phyloP scores from a whole-genome alignment of 768 basidiomycete genomes.

The Collybia mongolica region DNA sequence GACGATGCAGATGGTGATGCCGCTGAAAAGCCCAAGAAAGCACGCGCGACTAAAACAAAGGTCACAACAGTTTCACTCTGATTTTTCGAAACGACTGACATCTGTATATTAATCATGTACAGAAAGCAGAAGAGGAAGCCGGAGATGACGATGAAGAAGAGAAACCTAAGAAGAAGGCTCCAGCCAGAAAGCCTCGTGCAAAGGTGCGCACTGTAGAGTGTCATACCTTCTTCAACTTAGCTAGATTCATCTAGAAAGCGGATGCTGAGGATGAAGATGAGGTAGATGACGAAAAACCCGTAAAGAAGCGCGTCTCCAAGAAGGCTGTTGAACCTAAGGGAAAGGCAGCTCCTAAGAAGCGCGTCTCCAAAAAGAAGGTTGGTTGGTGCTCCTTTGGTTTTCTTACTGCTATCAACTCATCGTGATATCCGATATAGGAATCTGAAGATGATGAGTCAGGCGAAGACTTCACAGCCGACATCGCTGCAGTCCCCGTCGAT shows the following conservation, averaged over 20 bases:
- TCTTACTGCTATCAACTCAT: background rate
- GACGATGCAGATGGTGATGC: conserved; percentile 8
- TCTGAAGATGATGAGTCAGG: conserved; percentile 36
- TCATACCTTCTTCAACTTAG: background rate
- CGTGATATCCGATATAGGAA: conserved; percentile 12
- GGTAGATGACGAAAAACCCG: conserved; percentile 27
- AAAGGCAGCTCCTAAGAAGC: conserved; percentile 51
- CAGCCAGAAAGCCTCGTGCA: conserved; percentile 28
- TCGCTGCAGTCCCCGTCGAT: conserved; percentile 33
- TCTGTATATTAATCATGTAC: background rate
- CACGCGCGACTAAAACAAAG: conserved; percentile 13
- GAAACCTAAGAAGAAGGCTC: conserved; percentile 54
- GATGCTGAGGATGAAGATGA: conserved; percentile 30
- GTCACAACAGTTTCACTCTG: background rate
- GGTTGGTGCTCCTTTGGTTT: conserved; percentile 5
- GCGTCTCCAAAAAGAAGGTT: conserved; percentile 44
- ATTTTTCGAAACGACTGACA: background rate
- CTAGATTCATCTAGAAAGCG: conserved; percentile 15
- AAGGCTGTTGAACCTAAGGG: conserved; percentile 22
- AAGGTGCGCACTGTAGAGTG: conserved; percentile 16
- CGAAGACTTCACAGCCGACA: conserved; percentile 44
- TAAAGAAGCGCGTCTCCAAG: conserved; percentile 49
- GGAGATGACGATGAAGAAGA: conserved; percentile 45
- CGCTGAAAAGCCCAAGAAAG: conserved; percentile 21
- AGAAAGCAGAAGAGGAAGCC: conserved; percentile 25